Base-by-base conservation (phyloP, 2,329 filamentous ascomycete genomes). In the Tympanopsis confertula region DNA sequence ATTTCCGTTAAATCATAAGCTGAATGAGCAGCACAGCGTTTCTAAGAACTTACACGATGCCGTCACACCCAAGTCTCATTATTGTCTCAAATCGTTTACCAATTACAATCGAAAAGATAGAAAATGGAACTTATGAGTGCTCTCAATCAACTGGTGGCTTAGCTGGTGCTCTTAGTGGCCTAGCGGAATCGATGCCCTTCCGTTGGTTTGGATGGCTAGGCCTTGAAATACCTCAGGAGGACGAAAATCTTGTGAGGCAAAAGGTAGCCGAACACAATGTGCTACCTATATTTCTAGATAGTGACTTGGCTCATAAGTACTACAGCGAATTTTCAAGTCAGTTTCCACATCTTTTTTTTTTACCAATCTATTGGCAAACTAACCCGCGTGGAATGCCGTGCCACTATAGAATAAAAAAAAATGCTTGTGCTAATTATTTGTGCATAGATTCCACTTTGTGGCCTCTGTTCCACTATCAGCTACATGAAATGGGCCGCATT, bases 181-280 rank as follows among this genome's bases (percentile, higher is more conserved):
- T 96, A 41, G 82, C 85, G 50, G 95, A 95, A 63, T 83, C 86
- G 20, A 94, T 86, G 19, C 89, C 81, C 48, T 96, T 96, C 61
- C 85, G 91, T 59, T 98, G 91, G 91, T 96, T 96, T 61, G 91
- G 91, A 48, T 96, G 91, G 89, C 88, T 91, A 1, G 91, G 91
- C 28, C 65, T 94, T 35, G 86, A 96, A 59, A 78, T 96, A 4
- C 89, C 89, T 28, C 85, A 93, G 45, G 73, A 78, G 39, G 89
- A 96, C 59, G 73, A 85, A 32, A 68, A 72, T 2, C 69, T 71
- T 39, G 78, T 98, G 58, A 82, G 77, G 53, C 70, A 82, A 53
- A 78, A 82, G 45, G 66, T 96, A 53, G 84, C 86, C 62, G 78
- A 91, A 15, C 83, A 95, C 59, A 80, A 82, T 48, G 88, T 88